These are phyloP conservation scores for Puccinia brachypodii DNA, from an alignment of 1,284 basidiomycete genomes.

Conservation along the genomic window DNA sequence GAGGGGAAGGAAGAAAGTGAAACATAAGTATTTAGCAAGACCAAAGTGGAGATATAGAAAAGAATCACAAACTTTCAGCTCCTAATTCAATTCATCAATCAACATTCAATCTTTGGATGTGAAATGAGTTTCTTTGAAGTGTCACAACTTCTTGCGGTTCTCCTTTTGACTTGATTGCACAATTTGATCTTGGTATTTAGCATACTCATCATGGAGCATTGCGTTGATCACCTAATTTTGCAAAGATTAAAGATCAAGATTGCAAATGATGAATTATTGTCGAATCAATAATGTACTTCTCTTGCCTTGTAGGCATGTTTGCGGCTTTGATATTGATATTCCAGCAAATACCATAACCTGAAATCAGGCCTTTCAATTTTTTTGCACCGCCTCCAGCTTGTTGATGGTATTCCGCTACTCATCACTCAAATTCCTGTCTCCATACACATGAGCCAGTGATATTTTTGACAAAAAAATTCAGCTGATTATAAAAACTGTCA, in stretches of 20 bases:
- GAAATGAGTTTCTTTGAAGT: conserved; percentile 14
- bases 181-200: conserved; percentile 9
- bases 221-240: neutral
- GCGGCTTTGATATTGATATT: conserved; percentile 23
- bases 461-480: neutral
- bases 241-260: neutral
- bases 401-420: neutral
- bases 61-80: neutral
- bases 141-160: neutral
- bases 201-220: conserved; percentile 11
- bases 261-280: neutral
- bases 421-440: conserved; percentile 4
- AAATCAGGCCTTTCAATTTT: neutral
- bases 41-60: neutral
- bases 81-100: conserved; percentile 4
- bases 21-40: neutral
- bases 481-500: neutral
- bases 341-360: conserved; percentile 18
- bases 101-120: neutral
- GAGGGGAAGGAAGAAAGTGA: neutral
- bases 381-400: neutral
- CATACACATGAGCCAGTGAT: conserved; percentile 12
- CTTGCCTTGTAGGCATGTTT: neutral
- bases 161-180: neutral
- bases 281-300: conserved; percentile 6